Conservation (phyloP, 345 rosid genomes). For the rapeseed (Brassica napus) region DNA sequence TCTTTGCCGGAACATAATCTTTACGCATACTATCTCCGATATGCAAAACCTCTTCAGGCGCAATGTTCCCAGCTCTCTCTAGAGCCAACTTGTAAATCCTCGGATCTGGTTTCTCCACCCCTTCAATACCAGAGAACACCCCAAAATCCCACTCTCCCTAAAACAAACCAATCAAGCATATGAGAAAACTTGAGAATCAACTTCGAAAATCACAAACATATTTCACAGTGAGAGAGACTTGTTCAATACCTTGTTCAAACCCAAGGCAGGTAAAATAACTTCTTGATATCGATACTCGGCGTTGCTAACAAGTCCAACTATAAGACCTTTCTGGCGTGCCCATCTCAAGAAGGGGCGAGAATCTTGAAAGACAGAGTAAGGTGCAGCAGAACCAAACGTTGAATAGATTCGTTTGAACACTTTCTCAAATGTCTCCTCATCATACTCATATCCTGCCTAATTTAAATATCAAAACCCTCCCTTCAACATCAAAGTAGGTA, state of each 20-base stretch:
- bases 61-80: constrained; percentile 73
- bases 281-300: constrained; percentile 86
- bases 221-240: constrained; percentile 6
- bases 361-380: constrained; percentile 74
- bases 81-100: constrained; percentile 71
- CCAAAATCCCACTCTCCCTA: constrained; percentile 98
- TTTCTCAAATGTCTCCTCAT: constrained; percentile 90
- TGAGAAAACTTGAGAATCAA: neutral
- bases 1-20: constrained; percentile 80
- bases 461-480: neutral
- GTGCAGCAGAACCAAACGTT: constrained; percentile 95
- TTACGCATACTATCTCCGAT: constrained; percentile 94
- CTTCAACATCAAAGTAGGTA: neutral
- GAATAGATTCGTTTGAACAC: constrained; percentile 80
- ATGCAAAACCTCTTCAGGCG: constrained; percentile 69
- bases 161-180: neutral
- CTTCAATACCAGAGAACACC: constrained; percentile 90
- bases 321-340: constrained; percentile 68
- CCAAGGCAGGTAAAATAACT: constrained; percentile 89
- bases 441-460: constrained; percentile 96
- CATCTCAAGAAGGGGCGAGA: constrained; percentile 86
- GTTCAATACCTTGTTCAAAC: constrained; percentile 57
- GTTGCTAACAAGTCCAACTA: constrained; percentile 78
- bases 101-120: constrained; percentile 91
- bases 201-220: neutral